Evolutionary conservation across 345 rosid genomes (phyloP), one percentile per base, ranked within the genome.

Genomic region (Citrus glauca): DNA sequence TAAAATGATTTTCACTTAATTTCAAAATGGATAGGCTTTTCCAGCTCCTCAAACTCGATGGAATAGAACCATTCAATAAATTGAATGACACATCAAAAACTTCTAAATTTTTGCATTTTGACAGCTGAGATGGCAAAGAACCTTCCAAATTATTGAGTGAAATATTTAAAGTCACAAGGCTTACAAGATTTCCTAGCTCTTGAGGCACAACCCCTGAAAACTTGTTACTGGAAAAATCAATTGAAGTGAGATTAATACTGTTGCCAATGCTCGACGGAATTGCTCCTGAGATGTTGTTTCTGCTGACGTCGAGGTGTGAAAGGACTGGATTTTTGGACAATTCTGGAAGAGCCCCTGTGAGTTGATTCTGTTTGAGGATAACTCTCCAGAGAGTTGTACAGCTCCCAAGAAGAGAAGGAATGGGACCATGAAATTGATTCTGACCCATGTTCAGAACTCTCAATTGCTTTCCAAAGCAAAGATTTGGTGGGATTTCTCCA

Each of bases 401-500:
- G 40, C 81, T 75, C 79, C 91, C 92, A 2, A 89, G 72, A 75
- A 82, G 87, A 40, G 86, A 68, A 66, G 94, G 96, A 80, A 94
- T 79, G 80, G 80, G 74, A 1, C 98, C 95, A 9, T 80, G 79
- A 82, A 94, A 85, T 64, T 38, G 89, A 82, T 94, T 93, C 38
- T 78, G 69, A 40, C 94, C 97, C 80, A 93, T 80, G 69, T 88
- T 88, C 71, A 91, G 86, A 48, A 84, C 86, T 22, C 60, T 19
- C 74, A 93, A 62, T 79, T 78, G 83, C 81, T 80, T 88, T 60
- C 94, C 82, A 17, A 73, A 81, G 90, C 98, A 94, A 35, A 94
- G 89, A 82, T 86, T 81, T 0, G 91, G 91, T 0, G 97, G 98
- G 64, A 94, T 87, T 65, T 77, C 83, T 50, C 98, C 98, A 0